These are phyloP conservation scores for Rhytidiadelphus loreus DNA, from an alignment of 225 moss, liverwort and hornwort species.

Conservation along the genomic window DNA sequence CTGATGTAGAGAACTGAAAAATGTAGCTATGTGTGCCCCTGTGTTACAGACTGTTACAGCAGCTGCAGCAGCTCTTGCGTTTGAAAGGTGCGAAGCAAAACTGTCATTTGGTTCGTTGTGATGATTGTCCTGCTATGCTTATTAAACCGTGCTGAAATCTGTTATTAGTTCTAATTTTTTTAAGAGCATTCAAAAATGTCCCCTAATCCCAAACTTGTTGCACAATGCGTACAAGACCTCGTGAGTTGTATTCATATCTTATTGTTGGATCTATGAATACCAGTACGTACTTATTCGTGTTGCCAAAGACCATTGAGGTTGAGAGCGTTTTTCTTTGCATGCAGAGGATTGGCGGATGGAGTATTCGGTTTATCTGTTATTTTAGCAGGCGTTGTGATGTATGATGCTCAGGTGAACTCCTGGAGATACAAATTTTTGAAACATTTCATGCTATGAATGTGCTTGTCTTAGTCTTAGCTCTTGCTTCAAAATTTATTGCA, in stretches of 20 bases:
- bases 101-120: background rate
- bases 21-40: background rate
- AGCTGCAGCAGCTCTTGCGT: conserved; percentile 71
- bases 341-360: conserved; percentile 81
- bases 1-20: background rate
- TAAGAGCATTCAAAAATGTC: background rate
- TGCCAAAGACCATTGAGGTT: background rate
- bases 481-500: background rate
- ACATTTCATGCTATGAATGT: background rate
- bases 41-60: conserved; percentile 72
- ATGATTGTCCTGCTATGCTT: background rate
- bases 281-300: background rate
- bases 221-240: background rate
- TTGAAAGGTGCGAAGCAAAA: conserved; percentile 55
- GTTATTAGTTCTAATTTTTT: background rate
- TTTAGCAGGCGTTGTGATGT: conserved; percentile 73
- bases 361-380: conserved; percentile 70
- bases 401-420: conserved; percentile 84
- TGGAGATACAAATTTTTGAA: background rate
- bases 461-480: background rate
- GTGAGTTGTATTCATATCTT: background rate
- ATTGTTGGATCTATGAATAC: background rate
- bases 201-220: background rate
- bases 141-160: background rate
- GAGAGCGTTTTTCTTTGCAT: background rate